These are phyloP conservation scores for Microstegium vimineum DNA, from an alignment of 176 grass and related monocot genomes.

Conservation along the genomic window DNA sequence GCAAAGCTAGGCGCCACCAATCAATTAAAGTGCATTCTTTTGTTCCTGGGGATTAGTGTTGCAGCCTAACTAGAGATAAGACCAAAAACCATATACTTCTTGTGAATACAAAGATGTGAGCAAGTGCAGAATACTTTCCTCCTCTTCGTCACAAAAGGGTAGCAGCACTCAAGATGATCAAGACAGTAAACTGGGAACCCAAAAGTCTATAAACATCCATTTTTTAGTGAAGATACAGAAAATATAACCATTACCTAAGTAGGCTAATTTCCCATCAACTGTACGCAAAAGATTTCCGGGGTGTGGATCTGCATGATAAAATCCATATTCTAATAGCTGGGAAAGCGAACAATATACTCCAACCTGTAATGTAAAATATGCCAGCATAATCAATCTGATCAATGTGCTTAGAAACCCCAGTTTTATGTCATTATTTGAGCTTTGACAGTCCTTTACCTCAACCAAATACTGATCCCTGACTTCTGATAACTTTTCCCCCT, in stretches of 20 bases:
- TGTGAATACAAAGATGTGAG: background rate
- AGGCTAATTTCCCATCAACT: conserved; percentile 85
- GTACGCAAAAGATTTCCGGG: conserved; percentile 95
- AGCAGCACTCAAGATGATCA: background rate
- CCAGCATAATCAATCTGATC: conserved; percentile 15
- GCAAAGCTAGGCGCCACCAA: background rate
- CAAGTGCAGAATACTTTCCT: background rate
- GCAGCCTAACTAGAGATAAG: background rate
- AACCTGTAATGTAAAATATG: conserved; percentile 51
- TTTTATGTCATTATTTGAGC: conserved; percentile 1
- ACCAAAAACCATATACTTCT: background rate
- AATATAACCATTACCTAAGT: conserved; percentile 64
- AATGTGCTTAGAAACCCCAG: background rate
- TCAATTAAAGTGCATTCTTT: background rate
- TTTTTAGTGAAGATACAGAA: background rate
- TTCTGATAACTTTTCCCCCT: conserved; percentile 78
- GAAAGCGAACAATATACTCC: conserved; percentile 98
- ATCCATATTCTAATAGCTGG: conserved; percentile 96
- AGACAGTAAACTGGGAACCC: background rate
- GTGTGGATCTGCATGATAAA: conserved; percentile 99
- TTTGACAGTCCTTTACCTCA: conserved; percentile 52
- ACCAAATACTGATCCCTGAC: conserved; percentile 91
- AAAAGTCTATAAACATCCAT: conserved; percentile 11
- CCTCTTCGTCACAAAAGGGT: background rate
- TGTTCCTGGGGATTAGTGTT: background rate